Evolutionary conservation across 805 yeast species (phyloP).

Genomic region (Metschnikowia cubensis): DNA sequence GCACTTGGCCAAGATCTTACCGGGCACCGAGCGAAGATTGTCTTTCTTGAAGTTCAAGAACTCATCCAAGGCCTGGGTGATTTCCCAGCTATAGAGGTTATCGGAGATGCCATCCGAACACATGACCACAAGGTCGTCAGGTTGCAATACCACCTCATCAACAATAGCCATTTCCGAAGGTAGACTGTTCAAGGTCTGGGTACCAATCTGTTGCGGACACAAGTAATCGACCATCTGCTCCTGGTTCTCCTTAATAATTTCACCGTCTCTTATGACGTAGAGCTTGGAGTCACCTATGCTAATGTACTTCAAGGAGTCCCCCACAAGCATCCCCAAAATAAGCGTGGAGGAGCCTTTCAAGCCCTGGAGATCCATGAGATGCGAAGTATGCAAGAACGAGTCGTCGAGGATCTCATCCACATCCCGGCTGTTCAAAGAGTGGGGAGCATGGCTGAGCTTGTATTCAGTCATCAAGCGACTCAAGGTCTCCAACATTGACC

Average conservation of each 20-base stretch:
- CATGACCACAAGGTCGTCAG: conserved; percentile 41
- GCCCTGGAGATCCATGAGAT: conserved; percentile 46
- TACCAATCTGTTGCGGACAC: conserved; percentile 55
- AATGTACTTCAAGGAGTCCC: conserved; percentile 42
- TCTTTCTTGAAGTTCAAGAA: conserved; percentile 25
- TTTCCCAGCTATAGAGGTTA: conserved; percentile 48
- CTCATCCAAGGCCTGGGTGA: conserved; percentile 34
- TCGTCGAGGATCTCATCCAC: conserved; percentile 43
- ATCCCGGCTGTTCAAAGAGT: conserved; percentile 38
- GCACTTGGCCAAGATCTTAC: conserved; percentile 38
- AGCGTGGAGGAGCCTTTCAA: conserved; percentile 50
- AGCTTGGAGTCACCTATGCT: conserved; percentile 52
- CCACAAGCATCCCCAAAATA: conserved; percentile 45
- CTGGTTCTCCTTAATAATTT: conserved; percentile 39
- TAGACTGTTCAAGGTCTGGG: conserved; percentile 38
- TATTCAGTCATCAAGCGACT: conserved; percentile 44
- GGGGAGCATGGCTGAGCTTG: conserved; percentile 36
- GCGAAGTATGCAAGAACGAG: conserved; percentile 45
- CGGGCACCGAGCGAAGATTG: conserved; percentile 38
- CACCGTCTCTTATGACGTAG: conserved; percentile 45
- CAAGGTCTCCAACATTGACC: conserved; percentile 49
- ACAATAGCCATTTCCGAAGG: conserved; percentile 50
- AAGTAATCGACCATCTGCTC: conserved; percentile 44
- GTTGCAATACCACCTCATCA: conserved; percentile 35
- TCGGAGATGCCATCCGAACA: conserved; percentile 56